Evolutionary conservation across 1,284 basidiomycete genomes (phyloP).

Genomic region (Macrocystidia cucumis): DNA sequence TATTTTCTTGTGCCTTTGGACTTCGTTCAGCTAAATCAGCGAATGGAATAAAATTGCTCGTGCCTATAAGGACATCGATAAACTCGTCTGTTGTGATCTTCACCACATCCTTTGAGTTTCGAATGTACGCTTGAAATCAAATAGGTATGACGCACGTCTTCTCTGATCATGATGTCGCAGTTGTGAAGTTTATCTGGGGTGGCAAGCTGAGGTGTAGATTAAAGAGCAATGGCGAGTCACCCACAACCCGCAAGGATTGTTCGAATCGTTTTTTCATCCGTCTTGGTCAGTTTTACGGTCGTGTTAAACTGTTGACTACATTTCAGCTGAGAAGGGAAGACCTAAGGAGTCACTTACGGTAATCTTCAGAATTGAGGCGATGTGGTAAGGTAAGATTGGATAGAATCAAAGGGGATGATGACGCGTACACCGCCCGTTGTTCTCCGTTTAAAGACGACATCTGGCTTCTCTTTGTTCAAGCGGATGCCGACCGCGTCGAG

Average conservation of each 20-base stretch:
- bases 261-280: slow-evolving; percentile 91
- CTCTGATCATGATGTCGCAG: slow-evolving; percentile 94
- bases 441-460: slow-evolving; percentile 81
- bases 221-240: slow-evolving; percentile 14
- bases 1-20: slow-evolving; percentile 84
- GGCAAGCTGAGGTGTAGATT: slow-evolving; percentile 4
- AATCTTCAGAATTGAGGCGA: too few relatives aligned
- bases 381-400: too few relatives aligned
- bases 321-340: slow-evolving; percentile 6
- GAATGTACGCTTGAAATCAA: slow-evolving; percentile 4
- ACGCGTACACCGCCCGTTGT: slow-evolving; percentile 83
- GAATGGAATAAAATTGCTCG: slow-evolving; percentile 9
- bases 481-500: slow-evolving; percentile 96
- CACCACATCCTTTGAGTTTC: slow-evolving; percentile 3
- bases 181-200: slow-evolving; percentile 77
- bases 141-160: slow-evolving; percentile 74
- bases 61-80: slow-evolving; percentile 92
- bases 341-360: not conserved
- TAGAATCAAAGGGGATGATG: slow-evolving; percentile 1
- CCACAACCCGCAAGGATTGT: slow-evolving; percentile 84
- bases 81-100: slow-evolving; percentile 96
- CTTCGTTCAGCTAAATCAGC: slow-evolving; percentile 4
- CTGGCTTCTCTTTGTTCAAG: slow-evolving; percentile 84
- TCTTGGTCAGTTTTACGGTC: slow-evolving; percentile 91
- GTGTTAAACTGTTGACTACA: slow-evolving; percentile 65